A percentile compares a stretch with the other conserved stretches of the same genome.
phyloP scores from a whole-genome alignment of 2,329 filamentous ascomycete genomes.

The Harringtonia lauricola region DNA sequence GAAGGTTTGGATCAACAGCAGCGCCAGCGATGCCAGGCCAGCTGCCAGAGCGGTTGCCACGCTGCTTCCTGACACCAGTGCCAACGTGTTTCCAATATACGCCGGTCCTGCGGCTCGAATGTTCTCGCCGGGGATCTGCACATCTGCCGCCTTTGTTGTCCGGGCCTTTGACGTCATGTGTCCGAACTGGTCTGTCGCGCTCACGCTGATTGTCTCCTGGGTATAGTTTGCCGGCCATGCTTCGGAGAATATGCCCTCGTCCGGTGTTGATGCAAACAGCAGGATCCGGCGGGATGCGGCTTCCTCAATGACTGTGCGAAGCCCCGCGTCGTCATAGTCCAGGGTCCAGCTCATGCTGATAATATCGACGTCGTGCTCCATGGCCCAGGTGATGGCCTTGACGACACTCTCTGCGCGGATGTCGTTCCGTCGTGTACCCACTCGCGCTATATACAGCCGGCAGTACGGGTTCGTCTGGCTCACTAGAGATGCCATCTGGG shows the following conservation, averaged over 20 bases:
- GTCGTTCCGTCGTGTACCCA: neutral
- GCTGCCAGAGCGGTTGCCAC: slow-evolving; percentile 19
- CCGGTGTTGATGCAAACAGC: slow-evolving; percentile 25
- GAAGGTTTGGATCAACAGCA: slow-evolving; percentile 3
- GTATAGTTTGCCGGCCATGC: slow-evolving; percentile 10
- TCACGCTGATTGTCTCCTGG: slow-evolving; percentile 16
- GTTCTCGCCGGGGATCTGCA: slow-evolving; percentile 4
- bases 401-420: neutral
- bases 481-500: slow-evolving; percentile 7
- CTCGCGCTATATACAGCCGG: slow-evolving; percentile 6
- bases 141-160: slow-evolving; percentile 1
- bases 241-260: slow-evolving; percentile 13
- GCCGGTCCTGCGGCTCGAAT: neutral
- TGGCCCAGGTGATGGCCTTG: slow-evolving; percentile 3
- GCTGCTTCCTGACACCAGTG: slow-evolving; percentile 10
- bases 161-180: slow-evolving; percentile 12
- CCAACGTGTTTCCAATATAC: neutral
- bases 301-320: slow-evolving; percentile 16
- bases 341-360: slow-evolving; percentile 28
- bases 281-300: slow-evolving; percentile 16
- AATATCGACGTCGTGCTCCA: slow-evolving; percentile 17
- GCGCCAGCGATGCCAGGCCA: slow-evolving; percentile 17
- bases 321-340: slow-evolving; percentile 6
- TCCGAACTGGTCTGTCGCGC: slow-evolving; percentile 15
- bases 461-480: slow-evolving; percentile 4